These are phyloP conservation scores for Eucalyptus cloeziana DNA, from an alignment of 345 rosid species.

Conservation along the genomic window DNA sequence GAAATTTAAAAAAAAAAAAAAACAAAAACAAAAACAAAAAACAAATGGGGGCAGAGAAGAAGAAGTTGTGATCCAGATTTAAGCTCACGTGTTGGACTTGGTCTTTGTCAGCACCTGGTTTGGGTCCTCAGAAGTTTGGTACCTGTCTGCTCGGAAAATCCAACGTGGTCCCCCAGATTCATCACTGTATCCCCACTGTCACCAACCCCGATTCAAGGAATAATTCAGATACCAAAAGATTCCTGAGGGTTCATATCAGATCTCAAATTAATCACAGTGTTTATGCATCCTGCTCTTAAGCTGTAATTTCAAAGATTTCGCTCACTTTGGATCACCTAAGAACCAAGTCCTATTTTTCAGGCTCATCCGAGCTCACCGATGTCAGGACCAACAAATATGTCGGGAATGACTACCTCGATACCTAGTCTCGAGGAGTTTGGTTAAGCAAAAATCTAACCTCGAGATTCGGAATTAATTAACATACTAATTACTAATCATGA, in stretches of 20 bases:
- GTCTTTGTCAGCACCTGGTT: neutral
- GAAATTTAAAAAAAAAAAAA: too few relatives aligned
- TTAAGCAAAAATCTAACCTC: neutral
- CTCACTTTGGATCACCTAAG: neutral
- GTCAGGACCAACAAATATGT: neutral
- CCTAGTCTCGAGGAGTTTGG: neutral
- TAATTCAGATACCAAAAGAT: neutral
- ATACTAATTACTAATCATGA: neutral
- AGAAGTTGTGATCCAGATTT: neutral
- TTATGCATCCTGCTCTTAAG: neutral
- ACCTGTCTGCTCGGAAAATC: neutral
- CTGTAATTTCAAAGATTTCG: neutral
- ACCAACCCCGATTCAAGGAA: neutral
- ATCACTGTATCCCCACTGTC: neutral
- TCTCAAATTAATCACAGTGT: neutral
- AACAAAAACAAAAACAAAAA: fast-evolving
- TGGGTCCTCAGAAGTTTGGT: neutral
- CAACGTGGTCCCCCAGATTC: neutral
- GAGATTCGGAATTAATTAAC: neutral
- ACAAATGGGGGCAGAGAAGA: neutral
- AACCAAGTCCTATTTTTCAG: neutral
- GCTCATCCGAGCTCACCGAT: neutral
- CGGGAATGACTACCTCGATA: neutral
- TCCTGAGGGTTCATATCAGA: neutral
- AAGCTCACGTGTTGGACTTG: neutral